Percentiles rank a stretch among this genome's conserved stretches.
These are phyloP conservation scores for Phaseolus lunatus DNA, from an alignment of 306 rosid genomes.

Conservation along the genomic window DNA sequence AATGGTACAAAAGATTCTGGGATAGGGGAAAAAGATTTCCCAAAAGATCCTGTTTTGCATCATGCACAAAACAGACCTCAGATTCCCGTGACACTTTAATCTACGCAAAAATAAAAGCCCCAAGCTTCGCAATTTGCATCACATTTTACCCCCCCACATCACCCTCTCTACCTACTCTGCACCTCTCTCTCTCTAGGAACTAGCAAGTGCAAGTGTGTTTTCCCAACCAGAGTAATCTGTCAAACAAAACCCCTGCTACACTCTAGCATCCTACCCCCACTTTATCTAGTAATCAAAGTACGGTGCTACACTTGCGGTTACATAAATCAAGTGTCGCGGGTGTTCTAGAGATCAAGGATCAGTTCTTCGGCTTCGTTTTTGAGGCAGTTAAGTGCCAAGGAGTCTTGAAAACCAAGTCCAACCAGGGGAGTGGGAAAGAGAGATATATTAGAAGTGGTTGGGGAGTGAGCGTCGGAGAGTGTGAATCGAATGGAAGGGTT, in stretches of 20 bases:
- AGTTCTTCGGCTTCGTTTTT: slow-evolving; percentile 59
- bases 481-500: slow-evolving; percentile 67
- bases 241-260: slow-evolving; percentile 37
- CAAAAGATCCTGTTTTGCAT: slow-evolving; percentile 52
- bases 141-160: slow-evolving; percentile 19
- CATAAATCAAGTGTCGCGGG: slow-evolving; percentile 22
- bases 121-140: slow-evolving; percentile 33
- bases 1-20: slow-evolving; percentile 48
- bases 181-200: not conserved
- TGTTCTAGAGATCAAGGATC: slow-evolving; percentile 50
- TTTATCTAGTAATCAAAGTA: slow-evolving; percentile 37
- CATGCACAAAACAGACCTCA: slow-evolving; percentile 53
- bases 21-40: slow-evolving; percentile 41
- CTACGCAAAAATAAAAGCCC: slow-evolving; percentile 50
- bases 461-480: slow-evolving; percentile 35
- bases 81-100: slow-evolving; percentile 81
- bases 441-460: slow-evolving; percentile 33
- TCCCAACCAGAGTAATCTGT: slow-evolving; percentile 32
- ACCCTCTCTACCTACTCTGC: slow-evolving; percentile 17
- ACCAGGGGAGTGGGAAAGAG: slow-evolving; percentile 64
- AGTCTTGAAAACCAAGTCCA: slow-evolving; percentile 71
- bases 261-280: slow-evolving; percentile 41
- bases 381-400: no score
- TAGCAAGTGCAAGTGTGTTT: slow-evolving; percentile 34
- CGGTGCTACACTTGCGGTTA: slow-evolving; percentile 12